Base-by-base conservation (phyloP, 306 rosid species). In the Hippophae gyantsensis region DNA sequence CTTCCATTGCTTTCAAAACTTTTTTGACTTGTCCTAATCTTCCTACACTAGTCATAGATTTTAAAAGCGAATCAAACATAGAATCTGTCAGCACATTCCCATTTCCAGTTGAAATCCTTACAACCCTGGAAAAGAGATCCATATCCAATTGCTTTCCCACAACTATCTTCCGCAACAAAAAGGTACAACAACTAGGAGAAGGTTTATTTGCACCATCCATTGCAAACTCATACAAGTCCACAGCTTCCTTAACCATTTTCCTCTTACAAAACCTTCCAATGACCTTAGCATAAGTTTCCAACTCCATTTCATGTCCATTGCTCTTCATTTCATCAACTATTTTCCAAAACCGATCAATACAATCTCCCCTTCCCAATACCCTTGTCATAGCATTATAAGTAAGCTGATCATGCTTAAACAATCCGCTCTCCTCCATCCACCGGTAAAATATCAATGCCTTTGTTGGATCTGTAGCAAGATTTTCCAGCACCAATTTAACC, bases 271-370 rank as follows among this genome's bases (percentile, higher is more conserved):
- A 88, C 72, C 85, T 60, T 26, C 79, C 85, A 46, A 80, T 66
- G 58, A 82, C 88, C 81, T 76, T 75, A 56, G 26, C 75, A 78
- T 60, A 85, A 0, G 93, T 86, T 61, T 78, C 82, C 52, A 25
- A 52, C 69, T 83, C 93, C 78, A 83, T 70, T 57, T 88, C 88
- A 66, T 50, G 72, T 55, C 80, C 80, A 1, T 61, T 74, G 63
- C 72, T 70, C 66, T 74, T 76, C 95, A 85, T 81, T 43, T 88
- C 95, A 56, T 66, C 85, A 63, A 80, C 74, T 44, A 87, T 70
- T 76, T 85, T 92, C 99, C 93, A 79, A 62, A 92, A 80, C 78
- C 86, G 73, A 66, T 85, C 95, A n/a, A 74, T 64, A 25, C 76
- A 42, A 49, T 85, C 99, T 70, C 81, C 86, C 79, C 88, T 73